These are phyloP conservation scores for Saturnispora silvae DNA, from an alignment of 805 yeast genomes.

Conservation along the genomic window DNA sequence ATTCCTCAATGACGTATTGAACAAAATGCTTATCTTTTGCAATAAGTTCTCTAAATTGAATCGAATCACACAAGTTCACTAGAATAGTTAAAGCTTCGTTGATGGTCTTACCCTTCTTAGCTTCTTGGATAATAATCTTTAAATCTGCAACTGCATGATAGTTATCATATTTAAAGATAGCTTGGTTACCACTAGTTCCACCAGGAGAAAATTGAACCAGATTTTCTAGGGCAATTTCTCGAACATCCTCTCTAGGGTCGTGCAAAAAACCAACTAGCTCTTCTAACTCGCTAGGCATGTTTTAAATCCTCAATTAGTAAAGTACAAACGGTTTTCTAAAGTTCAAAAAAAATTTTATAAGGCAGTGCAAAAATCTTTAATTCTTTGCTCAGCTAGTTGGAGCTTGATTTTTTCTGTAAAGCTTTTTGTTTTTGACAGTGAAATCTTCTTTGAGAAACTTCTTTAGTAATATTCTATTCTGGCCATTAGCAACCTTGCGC, in stretches of 20 bases:
- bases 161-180: constrained; percentile 59
- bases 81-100: constrained; percentile 67
- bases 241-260: constrained; percentile 67
- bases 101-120: constrained; percentile 41
- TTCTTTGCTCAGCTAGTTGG: neutral
- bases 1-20: constrained; percentile 36
- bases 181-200: constrained; percentile 39
- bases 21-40: constrained; percentile 53
- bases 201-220: constrained; percentile 70
- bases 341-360: neutral
- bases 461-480: constrained; percentile 49
- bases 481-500: constrained; percentile 51
- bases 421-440: constrained; percentile 24
- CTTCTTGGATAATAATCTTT: constrained; percentile 44
- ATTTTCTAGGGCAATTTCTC: constrained; percentile 76
- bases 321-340: neutral
- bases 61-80: constrained; percentile 72
- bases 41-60: constrained; percentile 49
- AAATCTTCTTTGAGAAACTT: constrained; percentile 22
- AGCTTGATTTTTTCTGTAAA: constrained; percentile 14
- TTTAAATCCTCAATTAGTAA: too few relatives aligned
- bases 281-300: constrained; percentile 15
- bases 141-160: constrained; percentile 64
- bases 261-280: constrained; percentile 70
- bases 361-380: neutral